These are phyloP conservation scores for Entomortierella chlamydospora DNA, from an alignment of 192 early-diverging fungal species.

Conservation along the genomic window DNA sequence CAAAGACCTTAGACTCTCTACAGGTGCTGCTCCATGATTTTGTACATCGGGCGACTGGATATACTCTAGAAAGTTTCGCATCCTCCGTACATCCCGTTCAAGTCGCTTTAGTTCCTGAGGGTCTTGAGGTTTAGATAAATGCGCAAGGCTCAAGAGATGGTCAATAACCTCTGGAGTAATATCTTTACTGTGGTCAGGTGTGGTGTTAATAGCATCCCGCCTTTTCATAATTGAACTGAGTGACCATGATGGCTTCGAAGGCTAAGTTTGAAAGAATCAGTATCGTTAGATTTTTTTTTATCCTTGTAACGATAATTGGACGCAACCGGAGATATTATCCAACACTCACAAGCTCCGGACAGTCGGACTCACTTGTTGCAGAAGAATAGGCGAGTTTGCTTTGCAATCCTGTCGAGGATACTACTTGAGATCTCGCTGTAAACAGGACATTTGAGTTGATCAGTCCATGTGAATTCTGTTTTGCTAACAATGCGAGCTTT, in stretches of 20 bases:
- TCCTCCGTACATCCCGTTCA: conserved; percentile 31
- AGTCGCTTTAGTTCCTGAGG: conserved; percentile 19
- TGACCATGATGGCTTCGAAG: conserved; percentile 39
- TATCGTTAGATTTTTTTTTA: no score
- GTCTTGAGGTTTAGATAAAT: conserved; percentile 34
- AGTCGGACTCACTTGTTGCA: conserved; percentile 3
- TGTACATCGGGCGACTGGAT: conserved; percentile 25
- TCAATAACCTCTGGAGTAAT: conserved; percentile 39
- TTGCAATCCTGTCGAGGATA: neutral
- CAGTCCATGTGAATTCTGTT: no score
- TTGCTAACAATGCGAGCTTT: no score
- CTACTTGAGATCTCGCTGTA: neutral
- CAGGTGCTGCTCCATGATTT: neutral
- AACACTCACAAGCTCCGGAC: conserved; percentile 15
- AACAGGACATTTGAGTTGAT: no score
- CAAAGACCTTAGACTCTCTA: conserved; percentile 33
- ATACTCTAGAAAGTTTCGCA: conserved; percentile 43
- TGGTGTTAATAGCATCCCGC: conserved; percentile 7
- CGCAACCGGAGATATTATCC: neutral
- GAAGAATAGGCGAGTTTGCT: neutral
- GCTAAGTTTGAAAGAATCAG: neutral
- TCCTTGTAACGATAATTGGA: no score
- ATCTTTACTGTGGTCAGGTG: conserved; percentile 4
- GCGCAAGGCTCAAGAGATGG: conserved; percentile 29
- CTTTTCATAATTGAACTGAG: conserved; percentile 21